Percentiles rank a stretch among this genome's conserved stretches.
Evolutionary conservation across 1,139 yeast genomes (phyloP).

Genomic region (Scheffersomyces titani): DNA sequence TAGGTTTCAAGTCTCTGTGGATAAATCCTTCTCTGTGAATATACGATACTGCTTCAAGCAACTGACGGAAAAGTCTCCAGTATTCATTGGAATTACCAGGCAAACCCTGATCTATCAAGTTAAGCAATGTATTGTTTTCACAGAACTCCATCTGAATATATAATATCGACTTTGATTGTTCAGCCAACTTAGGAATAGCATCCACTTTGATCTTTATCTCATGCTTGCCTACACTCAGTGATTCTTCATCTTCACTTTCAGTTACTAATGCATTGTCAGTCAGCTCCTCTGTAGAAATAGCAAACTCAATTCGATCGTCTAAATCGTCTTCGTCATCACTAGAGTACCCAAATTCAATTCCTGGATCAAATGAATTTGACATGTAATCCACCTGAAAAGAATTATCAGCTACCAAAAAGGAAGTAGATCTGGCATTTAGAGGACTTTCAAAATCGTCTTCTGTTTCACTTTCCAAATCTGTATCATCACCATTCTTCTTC

Average conservation of each 20-base stretch:
- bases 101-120: slow-evolving; percentile 80
- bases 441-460: slow-evolving; percentile 23
- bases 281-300: slow-evolving; percentile 18
- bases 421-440: slow-evolving; percentile 24
- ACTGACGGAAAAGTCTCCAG: slow-evolving; percentile 87
- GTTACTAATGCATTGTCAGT: slow-evolving; percentile 7
- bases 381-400: slow-evolving; percentile 62
- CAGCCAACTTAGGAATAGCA: background rate
- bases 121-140: slow-evolving; percentile 86
- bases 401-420: slow-evolving; percentile 32
- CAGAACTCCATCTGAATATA: slow-evolving; percentile 97
- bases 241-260: slow-evolving; percentile 12
- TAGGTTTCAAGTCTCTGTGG: slow-evolving; percentile 93
- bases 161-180: slow-evolving; percentile 54
- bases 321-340: slow-evolving; percentile 28
- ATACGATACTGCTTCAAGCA: slow-evolving; percentile 86
- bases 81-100: slow-evolving; percentile 73
- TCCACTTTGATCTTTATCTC: background rate
- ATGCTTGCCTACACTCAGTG: background rate
- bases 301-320: slow-evolving; percentile 30
- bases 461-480: slow-evolving; percentile 14
- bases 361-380: slow-evolving; percentile 64
- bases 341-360: slow-evolving; percentile 58
- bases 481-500: slow-evolving; percentile 8
- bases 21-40: slow-evolving; percentile 94